These are phyloP conservation scores for Evernia prunastri DNA, from an alignment of 495 filamentous ascomycete genomes.

Conservation along the genomic window DNA sequence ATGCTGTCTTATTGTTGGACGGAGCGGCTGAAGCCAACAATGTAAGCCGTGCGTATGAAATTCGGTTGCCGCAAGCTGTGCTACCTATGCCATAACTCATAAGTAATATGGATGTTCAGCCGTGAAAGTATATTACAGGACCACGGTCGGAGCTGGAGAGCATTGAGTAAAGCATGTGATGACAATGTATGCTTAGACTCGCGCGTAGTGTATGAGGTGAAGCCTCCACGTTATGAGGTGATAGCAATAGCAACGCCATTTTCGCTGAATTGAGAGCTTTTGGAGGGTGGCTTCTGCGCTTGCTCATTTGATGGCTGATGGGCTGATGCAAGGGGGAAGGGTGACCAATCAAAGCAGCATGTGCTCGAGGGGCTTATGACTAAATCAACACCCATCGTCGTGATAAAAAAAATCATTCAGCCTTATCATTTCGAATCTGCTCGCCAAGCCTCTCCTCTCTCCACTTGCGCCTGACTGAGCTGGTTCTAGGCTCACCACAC, in stretches of 20 bases:
- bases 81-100: neutral
- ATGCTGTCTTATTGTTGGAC: no score
- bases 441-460: neutral
- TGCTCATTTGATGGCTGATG: neutral
- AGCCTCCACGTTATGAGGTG: neutral
- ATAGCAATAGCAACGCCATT: neutral
- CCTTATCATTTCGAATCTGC: neutral
- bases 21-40: neutral
- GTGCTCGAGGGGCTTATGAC: neutral
- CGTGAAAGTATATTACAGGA: neutral
- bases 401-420: neutral
- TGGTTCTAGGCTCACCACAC: neutral
- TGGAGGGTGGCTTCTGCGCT: no score
- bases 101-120: neutral
- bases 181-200: no score
- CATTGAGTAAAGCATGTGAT: no score
- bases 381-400: neutral
- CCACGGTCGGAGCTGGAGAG: no score
- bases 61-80: neutral
- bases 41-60: neutral
- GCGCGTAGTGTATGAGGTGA: neutral
- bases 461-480: neutral
- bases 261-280: neutral
- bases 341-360: conserved; percentile 1
- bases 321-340: conserved; percentile 1